These are phyloP conservation scores for Alternaria solani DNA, from an alignment of 2,329 filamentous ascomycete genomes.

Conservation along the genomic window DNA sequence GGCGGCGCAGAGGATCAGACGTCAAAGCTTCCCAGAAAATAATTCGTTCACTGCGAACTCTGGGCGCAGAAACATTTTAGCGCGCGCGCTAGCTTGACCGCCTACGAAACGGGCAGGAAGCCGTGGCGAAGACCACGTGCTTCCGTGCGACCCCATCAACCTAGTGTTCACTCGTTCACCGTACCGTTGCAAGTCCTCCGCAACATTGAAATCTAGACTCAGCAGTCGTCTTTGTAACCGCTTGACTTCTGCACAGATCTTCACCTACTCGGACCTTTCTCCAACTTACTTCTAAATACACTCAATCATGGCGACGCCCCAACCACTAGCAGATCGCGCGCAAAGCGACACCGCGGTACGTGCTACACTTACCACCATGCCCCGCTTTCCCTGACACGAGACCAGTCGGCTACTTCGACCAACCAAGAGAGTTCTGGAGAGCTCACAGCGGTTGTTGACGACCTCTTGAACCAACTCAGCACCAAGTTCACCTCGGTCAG, in stretches of 20 bases:
- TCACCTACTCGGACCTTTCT: neutral
- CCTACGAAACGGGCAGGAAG: constrained; percentile 34
- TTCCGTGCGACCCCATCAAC: constrained; percentile 2
- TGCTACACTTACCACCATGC: constrained; percentile 4
- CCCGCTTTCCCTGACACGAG: neutral
- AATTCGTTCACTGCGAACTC: constrained; percentile 40
- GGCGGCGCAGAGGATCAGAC: constrained; percentile 12
- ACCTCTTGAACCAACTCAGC: constrained; percentile 82
- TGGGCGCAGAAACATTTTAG: constrained; percentile 46
- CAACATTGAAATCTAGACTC: neutral
- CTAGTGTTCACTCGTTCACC: constrained; percentile 21
- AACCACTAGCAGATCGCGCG: constrained; percentile 29
- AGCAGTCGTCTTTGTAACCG: neutral
- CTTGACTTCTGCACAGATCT: no score
- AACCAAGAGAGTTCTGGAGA: constrained; percentile 59
- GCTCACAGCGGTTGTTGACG: constrained; percentile 81
- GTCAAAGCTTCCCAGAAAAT: constrained; percentile 40
- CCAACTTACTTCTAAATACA: neutral
- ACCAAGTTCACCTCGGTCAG: constrained; percentile 87
- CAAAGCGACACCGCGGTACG: constrained; percentile 34
- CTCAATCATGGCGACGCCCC: constrained; percentile 32
- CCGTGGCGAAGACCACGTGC: constrained; percentile 39
- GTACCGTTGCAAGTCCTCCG: neutral
- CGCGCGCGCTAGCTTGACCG: constrained; percentile 41
- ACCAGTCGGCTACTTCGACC: constrained; percentile 27